These are phyloP conservation scores for Pyricularia sp. DNA, from an alignment of 2,329 filamentous ascomycete genomes.

Conservation along the genomic window DNA sequence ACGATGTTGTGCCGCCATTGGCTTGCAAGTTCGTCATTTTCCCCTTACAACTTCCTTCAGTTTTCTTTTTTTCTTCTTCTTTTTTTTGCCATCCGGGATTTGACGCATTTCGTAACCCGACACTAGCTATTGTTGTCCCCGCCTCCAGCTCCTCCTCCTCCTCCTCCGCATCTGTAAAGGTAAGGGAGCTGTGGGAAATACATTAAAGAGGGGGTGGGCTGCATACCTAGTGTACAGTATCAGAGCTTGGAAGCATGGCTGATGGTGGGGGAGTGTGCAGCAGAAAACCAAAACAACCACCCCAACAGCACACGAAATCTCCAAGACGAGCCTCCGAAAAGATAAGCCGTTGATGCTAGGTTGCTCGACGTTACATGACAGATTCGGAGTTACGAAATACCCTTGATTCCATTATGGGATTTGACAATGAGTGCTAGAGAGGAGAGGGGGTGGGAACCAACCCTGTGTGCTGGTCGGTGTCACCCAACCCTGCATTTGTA, in stretches of 20 bases:
- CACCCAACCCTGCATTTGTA: neutral
- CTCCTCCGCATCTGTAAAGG: neutral
- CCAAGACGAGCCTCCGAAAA: neutral
- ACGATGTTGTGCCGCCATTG: neutral
- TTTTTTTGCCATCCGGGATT: neutral
- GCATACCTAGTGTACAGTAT: neutral
- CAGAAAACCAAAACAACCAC: neutral
- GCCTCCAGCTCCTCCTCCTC: neutral
- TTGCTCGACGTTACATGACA: neutral
- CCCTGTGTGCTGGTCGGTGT: neutral
- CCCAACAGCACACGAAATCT: neutral
- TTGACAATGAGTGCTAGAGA: neutral
- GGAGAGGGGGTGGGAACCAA: neutral
- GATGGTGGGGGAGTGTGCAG: neutral
- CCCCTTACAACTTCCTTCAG: neutral
- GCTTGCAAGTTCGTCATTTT: neutral
- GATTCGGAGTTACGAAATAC: neutral
- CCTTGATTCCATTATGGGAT: neutral
- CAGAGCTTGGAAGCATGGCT: neutral
- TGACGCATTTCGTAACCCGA: neutral
- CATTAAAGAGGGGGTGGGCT: neutral
- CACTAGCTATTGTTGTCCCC: neutral
- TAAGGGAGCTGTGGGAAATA: neutral
- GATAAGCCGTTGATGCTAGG: neutral
- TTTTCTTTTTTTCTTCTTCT: neutral